These are phyloP conservation scores for Tinospora cordifolia DNA, from an alignment of 164 flowering plant species.

Conservation along the genomic window DNA sequence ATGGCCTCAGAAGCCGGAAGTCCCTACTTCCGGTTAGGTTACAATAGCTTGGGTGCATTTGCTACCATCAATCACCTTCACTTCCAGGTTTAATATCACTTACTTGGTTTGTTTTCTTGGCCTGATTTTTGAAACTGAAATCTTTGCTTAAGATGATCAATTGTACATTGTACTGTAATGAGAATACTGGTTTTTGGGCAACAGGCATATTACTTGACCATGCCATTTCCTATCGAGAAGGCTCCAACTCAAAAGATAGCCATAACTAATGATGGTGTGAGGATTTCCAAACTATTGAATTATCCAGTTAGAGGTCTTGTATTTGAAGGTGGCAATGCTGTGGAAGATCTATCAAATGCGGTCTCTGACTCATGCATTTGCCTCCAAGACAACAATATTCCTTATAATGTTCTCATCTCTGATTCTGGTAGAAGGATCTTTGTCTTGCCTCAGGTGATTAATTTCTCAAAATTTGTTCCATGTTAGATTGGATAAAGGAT, in stretches of 20 bases:
- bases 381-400: constrained; percentile 68
- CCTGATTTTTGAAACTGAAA: constrained; percentile 45
- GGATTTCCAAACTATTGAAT: constrained; percentile 40
- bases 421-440: constrained; percentile 59
- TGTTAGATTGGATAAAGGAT: background rate
- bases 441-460: constrained; percentile 75
- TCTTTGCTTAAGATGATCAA: constrained; percentile 1
- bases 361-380: constrained; percentile 57
- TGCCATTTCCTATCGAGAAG: constrained; percentile 71
- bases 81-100: constrained; percentile 48
- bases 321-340: constrained; percentile 61
- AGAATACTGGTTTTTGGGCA: constrained; percentile 45
- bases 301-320: constrained; percentile 74
- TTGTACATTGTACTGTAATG: constrained; percentile 26
- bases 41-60: constrained; percentile 95
- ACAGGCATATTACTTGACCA: constrained; percentile 65
- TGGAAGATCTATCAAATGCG: constrained; percentile 46
- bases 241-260: constrained; percentile 38
- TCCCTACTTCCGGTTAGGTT: constrained; percentile 79
- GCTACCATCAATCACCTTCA: constrained; percentile 94
- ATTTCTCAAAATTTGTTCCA: constrained; percentile 25
- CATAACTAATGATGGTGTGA: constrained; percentile 27
- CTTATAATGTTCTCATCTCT: constrained; percentile 71
- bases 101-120: constrained; percentile 55
- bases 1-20: constrained; percentile 70